A percentile compares a stretch with the other conserved stretches of the same genome.
Evolutionary conservation across 177 flowering plant genomes (phyloP).

Genomic region (Tripterygium wilfordii): DNA sequence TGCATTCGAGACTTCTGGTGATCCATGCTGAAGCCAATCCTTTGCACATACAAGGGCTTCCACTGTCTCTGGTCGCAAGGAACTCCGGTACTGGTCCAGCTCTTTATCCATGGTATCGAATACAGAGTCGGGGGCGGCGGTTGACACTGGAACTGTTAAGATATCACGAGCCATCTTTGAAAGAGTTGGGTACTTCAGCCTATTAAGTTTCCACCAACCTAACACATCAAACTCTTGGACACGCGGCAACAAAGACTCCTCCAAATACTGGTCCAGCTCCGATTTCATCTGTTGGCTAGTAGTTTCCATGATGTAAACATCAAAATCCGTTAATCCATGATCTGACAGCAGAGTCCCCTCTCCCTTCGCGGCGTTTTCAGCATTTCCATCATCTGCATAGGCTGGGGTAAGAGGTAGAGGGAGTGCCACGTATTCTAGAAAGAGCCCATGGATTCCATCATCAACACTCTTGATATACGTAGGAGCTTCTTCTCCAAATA

Average conservation of each 20-base stretch:
- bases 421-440: conserved; percentile 52
- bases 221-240: conserved; percentile 65
- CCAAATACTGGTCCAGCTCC: conserved; percentile 79
- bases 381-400: conserved; percentile 37
- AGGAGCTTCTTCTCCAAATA: conserved; percentile 66
- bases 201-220: conserved; percentile 84
- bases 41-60: conserved; percentile 79
- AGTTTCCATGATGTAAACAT: conserved; percentile 59
- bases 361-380: conserved; percentile 8
- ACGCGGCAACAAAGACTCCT: conserved; percentile 52
- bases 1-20: conserved; percentile 25
- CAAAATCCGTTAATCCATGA: conserved; percentile 59
- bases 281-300: conserved; percentile 50
- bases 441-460: conserved; percentile 79
- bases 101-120: conserved; percentile 44
- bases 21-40: conserved; percentile 65
- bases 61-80: conserved; percentile 66
- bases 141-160: conserved; percentile 50
- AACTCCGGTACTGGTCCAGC: conserved; percentile 61
- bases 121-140: conserved; percentile 42
- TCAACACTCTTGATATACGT: conserved; percentile 48
- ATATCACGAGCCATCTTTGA: conserved; percentile 90
- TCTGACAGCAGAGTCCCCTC: conserved; percentile 31
- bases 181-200: conserved; percentile 67
- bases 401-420: conserved; percentile 55